Conservation (phyloP, 1,284 basidiomycete species). For the Cryptococcus hybrid region DNA sequence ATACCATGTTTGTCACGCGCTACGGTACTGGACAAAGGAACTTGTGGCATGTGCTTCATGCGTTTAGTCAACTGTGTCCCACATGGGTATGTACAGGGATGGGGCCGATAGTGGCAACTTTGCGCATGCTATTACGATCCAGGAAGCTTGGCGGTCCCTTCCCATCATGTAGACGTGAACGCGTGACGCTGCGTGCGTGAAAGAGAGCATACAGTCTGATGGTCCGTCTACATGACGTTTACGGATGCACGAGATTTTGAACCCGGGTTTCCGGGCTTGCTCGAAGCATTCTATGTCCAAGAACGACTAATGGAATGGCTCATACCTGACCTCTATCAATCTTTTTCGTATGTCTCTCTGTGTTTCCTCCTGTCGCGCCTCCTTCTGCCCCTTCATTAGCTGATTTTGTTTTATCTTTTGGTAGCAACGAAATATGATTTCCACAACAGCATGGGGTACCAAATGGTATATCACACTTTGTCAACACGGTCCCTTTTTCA, state of each 20-base stretch:
- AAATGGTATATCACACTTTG: slow-evolving; percentile 99
- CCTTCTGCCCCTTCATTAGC: too few species aligned
- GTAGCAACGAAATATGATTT: slow-evolving; percentile 77
- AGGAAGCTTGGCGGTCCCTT: slow-evolving; percentile 49
- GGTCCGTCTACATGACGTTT: slow-evolving; percentile 81
- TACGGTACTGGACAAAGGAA: slow-evolving; percentile 94
- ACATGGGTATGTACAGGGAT: slow-evolving; percentile 96
- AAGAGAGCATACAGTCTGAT: slow-evolving; percentile 75
- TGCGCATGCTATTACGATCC: slow-evolving; percentile 92
- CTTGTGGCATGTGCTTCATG: slow-evolving; percentile 91
- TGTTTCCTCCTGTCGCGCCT: too few species aligned
- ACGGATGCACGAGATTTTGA: slow-evolving; percentile 82
- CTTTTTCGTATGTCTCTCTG: slow-evolving; percentile 60
- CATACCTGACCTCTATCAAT: slow-evolving; percentile 83
- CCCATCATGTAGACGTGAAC: too few species aligned
- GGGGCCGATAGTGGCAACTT: slow-evolving; percentile 81
- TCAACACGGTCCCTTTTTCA: slow-evolving; percentile 94
- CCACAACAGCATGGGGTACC: slow-evolving; percentile 91
- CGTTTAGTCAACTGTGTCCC: slow-evolving; percentile 77
- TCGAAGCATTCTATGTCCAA: slow-evolving; percentile 92
- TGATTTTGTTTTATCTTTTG: slow-evolving; percentile 40
- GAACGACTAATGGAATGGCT: slow-evolving; percentile 77
- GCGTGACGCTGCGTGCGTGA: too few species aligned
- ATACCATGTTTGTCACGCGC: slow-evolving; percentile 90
- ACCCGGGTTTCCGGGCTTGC: slow-evolving; percentile 92